Percentiles rank a stretch among this genome's conserved stretches.
Conservation (phyloP, 441 rosid species). For the Heliophila coronopifolia region DNA sequence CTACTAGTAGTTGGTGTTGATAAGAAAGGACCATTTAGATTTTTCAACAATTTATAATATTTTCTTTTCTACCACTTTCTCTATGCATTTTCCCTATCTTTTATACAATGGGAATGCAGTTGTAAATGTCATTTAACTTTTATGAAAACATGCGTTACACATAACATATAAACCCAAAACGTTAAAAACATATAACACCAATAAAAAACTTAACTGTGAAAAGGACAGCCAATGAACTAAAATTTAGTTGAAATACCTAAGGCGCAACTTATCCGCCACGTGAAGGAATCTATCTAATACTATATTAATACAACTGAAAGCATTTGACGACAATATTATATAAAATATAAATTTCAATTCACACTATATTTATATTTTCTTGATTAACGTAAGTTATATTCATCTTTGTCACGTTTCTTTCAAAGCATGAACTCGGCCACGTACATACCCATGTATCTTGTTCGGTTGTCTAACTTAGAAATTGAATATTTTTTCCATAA, state of each 20-base stretch:
- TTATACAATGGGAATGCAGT: not conserved
- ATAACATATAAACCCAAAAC: conserved; percentile 11
- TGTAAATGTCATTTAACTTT: conserved; percentile 8
- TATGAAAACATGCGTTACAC: conserved; percentile 6
- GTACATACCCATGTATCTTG: conserved; percentile 17
- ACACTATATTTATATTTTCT: conserved; percentile 5
- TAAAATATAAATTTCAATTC: conserved; percentile 3
- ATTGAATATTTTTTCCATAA: conserved; percentile 5
- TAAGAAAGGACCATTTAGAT: conserved; percentile 24
- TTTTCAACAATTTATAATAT: not conserved
- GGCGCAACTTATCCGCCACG: conserved; percentile 3
- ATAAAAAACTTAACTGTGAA: not conserved
- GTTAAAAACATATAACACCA: no score
- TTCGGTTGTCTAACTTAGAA: conserved; percentile 16
- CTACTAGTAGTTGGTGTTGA: conserved; percentile 27
- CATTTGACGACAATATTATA: not conserved
- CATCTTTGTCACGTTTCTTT: conserved; percentile 16
- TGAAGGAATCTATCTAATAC: conserved; percentile 11
- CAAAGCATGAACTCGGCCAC: conserved; percentile 25
- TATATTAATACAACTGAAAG: not conserved
- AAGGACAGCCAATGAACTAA: no score
- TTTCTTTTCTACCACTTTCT: conserved; percentile 14
- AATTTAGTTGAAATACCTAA: no score
- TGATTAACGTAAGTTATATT: not conserved
- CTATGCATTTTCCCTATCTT: conserved; percentile 2